Conservation (phyloP, 75 land plant species). For the Azolla pinnata region DNA sequence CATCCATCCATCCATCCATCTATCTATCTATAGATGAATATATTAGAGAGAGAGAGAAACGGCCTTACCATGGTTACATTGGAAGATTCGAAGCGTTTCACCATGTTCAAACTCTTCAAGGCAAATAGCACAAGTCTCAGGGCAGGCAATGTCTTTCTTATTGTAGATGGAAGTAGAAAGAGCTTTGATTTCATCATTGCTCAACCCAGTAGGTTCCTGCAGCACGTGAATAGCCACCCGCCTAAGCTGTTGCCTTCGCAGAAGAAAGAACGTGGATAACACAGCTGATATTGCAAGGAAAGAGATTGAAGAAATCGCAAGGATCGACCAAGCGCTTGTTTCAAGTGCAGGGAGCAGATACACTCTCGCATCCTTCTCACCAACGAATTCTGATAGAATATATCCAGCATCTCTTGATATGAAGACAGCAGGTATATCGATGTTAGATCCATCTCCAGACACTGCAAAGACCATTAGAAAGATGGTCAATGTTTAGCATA, state of each 20-base stretch:
- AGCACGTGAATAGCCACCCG: slow-evolving; percentile 14
- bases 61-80: slow-evolving; percentile 34
- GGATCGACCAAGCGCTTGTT: slow-evolving; percentile 43
- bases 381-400: slow-evolving; percentile 18
- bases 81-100: slow-evolving; percentile 31
- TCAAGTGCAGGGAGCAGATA: slow-evolving; percentile 45
- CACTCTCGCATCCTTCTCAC: slow-evolving; percentile 20
- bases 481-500: too few relatives aligned
- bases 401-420: slow-evolving; percentile 33
- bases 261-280: slow-evolving; percentile 35
- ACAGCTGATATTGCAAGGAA: slow-evolving; percentile 40
- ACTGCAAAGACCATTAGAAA: too few relatives aligned
- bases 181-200: slow-evolving; percentile 33
- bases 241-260: slow-evolving; percentile 34
- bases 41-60: not conserved
- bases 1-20: too few relatives aligned
- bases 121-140: slow-evolving; percentile 42
- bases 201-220: slow-evolving; percentile 29
- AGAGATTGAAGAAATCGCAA: slow-evolving; percentile 43
- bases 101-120: slow-evolving; percentile 38
- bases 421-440: slow-evolving; percentile 38
- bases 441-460: slow-evolving; percentile 30
- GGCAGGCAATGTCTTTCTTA: slow-evolving; percentile 14
- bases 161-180: slow-evolving; percentile 32
- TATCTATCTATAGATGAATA: not conserved